These are phyloP conservation scores for Thyridium curvatum DNA, from an alignment of 2,329 filamentous ascomycete species.

Conservation along the genomic window DNA sequence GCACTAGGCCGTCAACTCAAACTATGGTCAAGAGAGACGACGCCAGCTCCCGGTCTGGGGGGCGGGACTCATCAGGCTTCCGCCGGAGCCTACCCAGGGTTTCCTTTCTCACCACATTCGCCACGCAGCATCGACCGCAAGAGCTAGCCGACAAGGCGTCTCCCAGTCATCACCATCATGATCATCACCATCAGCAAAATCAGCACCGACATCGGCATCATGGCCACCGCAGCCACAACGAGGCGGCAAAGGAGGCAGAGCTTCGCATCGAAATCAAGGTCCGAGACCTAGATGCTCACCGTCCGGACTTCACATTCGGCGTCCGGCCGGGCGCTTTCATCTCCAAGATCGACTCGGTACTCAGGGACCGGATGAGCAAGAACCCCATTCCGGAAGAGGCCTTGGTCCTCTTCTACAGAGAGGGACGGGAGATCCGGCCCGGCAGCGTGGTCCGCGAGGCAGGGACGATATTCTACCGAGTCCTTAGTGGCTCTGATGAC, in stretches of 20 bases:
- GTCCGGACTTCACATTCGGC: slow-evolving; percentile 1
- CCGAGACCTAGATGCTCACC: slow-evolving; percentile 8
- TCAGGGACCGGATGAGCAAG: slow-evolving; percentile 2
- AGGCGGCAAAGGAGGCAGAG: not conserved
- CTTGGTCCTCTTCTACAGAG: slow-evolving; percentile 7
- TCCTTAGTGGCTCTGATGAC: slow-evolving; percentile 4
- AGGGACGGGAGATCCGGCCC: slow-evolving; percentile 2
- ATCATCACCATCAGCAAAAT: no score
- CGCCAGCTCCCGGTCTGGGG: no score
- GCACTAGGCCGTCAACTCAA: no score
- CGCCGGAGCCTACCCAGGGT: no score
- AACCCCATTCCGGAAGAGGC: not conserved
- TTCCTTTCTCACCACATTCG: no score
- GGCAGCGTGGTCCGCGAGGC: not conserved
- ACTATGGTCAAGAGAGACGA: no score
- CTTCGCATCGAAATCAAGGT: slow-evolving; percentile 6
- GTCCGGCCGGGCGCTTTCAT: slow-evolving; percentile 3
- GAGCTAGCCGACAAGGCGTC: no score
- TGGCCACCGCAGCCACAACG: not conserved
- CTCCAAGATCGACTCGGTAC: slow-evolving; percentile 5
- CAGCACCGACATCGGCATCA: not conserved
- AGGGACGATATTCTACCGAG: slow-evolving; percentile 12
- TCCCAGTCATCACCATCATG: no score
- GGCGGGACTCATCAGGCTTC: no score
- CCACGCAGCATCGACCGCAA: no score